These are phyloP conservation scores for Thelonectria rubi DNA, from an alignment of 2,329 filamentous ascomycete genomes.

Conservation along the genomic window DNA sequence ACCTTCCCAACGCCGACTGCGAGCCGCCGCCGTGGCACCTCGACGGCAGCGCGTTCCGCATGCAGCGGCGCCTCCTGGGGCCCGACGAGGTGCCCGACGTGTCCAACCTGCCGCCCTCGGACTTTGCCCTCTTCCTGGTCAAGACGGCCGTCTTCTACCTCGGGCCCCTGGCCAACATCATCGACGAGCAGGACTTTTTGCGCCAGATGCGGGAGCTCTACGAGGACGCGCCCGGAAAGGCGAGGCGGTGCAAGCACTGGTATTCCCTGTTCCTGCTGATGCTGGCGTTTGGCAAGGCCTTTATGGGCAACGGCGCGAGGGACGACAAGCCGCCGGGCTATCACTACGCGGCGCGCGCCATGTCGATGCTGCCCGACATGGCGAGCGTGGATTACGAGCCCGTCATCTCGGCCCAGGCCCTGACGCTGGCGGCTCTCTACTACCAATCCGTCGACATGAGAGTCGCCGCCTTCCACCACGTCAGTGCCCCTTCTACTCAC, in stretches of 20 bases:
- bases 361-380: conserved; percentile 51
- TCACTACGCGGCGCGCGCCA: conserved; percentile 51
- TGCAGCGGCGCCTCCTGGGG: conserved; percentile 33
- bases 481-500: conserved; percentile 25
- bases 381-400: conserved; percentile 35
- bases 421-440: conserved; percentile 49
- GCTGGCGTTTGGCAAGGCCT: conserved; percentile 47
- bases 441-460: conserved; percentile 54
- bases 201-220: conserved; percentile 36
- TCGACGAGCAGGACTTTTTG: conserved; percentile 34
- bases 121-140: conserved; percentile 38
- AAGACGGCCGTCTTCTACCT: conserved; percentile 40
- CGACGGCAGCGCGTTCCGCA: conserved; percentile 38
- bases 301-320: conserved; percentile 37
- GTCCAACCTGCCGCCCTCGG: conserved; percentile 33
- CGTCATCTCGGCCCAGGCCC: conserved; percentile 39
- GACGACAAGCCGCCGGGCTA: conserved; percentile 47
- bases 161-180: conserved; percentile 29
- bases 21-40: conserved; percentile 40
- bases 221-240: conserved; percentile 34
- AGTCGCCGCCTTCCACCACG: conserved; percentile 50
- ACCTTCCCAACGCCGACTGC: conserved; percentile 36
- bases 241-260: conserved; percentile 37
- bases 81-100: conserved; percentile 36
- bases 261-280: conserved; percentile 46